phyloP scores from a whole-genome alignment of 306 rosid species.

The Malus fusca region DNA sequence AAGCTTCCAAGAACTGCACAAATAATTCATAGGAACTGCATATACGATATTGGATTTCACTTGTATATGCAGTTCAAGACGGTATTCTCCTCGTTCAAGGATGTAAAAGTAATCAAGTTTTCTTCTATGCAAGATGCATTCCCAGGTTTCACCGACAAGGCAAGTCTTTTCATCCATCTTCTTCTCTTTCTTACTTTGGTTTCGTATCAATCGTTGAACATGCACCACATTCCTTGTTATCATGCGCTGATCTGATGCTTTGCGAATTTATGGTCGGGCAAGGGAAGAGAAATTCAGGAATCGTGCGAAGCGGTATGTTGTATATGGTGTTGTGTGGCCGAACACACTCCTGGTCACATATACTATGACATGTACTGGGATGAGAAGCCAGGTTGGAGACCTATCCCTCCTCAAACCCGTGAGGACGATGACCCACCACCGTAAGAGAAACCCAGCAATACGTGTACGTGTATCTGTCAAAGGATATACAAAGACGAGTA shows the following conservation, averaged over 20 bases:
- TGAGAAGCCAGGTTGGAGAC: too few relatives aligned
- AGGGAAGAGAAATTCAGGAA: slow-evolving; percentile 67
- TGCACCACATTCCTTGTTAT: not conserved
- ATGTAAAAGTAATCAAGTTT: slow-evolving; percentile 79
- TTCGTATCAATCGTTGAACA: too few relatives aligned
- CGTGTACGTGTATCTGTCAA: too few relatives aligned
- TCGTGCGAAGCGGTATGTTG: slow-evolving; percentile 66
- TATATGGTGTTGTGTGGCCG: slow-evolving; percentile 88
- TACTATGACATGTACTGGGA: slow-evolving; percentile 25
- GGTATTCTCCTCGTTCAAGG: slow-evolving; percentile 72
- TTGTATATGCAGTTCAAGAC: slow-evolving; percentile 50
- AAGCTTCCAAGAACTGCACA: too few relatives aligned
- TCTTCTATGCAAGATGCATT: slow-evolving; percentile 88
- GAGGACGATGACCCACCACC: too few relatives aligned
- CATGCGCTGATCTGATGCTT: slow-evolving; percentile 7
- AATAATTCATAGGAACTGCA: too few relatives aligned
- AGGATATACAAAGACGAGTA: too few relatives aligned
- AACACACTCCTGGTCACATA: slow-evolving; percentile 79
- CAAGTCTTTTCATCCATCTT: not conserved
- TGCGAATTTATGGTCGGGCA: slow-evolving; percentile 30
- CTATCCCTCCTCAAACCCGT: too few relatives aligned
- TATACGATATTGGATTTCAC: slow-evolving; percentile 12
- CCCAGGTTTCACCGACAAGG: slow-evolving; percentile 68
- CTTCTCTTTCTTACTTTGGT: not conserved
- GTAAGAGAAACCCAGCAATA: too few relatives aligned